phyloP scores from a whole-genome alignment of 2,329 filamentous ascomycete species.

The Sporothrix sp. region DNA sequence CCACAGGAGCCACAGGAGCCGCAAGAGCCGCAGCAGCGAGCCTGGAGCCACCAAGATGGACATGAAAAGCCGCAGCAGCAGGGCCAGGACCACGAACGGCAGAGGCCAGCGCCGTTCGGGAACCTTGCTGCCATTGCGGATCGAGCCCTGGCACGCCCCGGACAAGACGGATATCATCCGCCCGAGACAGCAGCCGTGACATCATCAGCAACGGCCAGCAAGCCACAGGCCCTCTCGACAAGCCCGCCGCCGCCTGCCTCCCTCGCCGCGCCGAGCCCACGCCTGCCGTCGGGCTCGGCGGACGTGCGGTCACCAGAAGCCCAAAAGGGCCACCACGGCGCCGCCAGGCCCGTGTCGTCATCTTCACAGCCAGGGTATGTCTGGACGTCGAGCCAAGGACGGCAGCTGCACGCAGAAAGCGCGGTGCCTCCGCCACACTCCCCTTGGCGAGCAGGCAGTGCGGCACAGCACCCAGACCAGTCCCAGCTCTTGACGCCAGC shows the following conservation, averaged over 20 bases:
- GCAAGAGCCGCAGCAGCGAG: background rate
- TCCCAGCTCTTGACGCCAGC: conserved; percentile 9
- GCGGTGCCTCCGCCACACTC: background rate
- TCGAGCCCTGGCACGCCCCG: background rate
- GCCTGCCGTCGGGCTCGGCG: no score
- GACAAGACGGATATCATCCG: background rate
- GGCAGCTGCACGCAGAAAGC: no score
- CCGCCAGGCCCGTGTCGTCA: conserved; percentile 21
- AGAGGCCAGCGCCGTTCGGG: no score
- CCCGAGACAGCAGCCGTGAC: background rate
- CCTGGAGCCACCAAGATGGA: background rate
- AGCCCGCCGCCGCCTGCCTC: background rate
- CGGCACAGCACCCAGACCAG: background rate
- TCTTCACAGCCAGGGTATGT: no score
- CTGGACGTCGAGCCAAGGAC: no score
- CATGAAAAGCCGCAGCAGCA: background rate
- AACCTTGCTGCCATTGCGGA: background rate
- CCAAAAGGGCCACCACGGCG: conserved; percentile 11
- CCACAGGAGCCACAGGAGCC: background rate
- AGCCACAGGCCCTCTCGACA: background rate
- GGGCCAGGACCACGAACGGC: background rate
- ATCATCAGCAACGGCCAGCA: no score
- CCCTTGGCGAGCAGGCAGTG: no score
- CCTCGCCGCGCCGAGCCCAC: background rate
- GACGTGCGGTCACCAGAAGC: background rate